Base-by-base conservation (phyloP, 2,329 filamentous ascomycete genomes). In the Acephala macrosclerotiorum region DNA sequence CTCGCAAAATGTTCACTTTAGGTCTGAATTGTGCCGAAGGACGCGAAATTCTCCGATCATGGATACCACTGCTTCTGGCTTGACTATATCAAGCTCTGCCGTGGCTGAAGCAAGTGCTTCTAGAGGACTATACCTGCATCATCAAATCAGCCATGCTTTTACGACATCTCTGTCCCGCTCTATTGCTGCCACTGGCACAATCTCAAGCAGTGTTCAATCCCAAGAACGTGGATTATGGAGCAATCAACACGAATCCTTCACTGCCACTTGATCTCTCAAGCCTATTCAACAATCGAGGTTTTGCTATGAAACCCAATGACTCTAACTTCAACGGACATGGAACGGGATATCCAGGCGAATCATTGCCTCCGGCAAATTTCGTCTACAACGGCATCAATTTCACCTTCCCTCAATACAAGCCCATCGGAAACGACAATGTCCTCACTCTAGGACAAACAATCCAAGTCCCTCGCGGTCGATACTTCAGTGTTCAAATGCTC, bases 401-500 rank as follows among this genome's bases (percentile, higher is more conserved):
- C 7, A 49, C 45, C 11, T 49, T 49, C 20, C 45, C 45, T 22
- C 18, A 49, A 49, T 49, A 49, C n/a, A 49, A 49, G 14, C 11
- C 45, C 20, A 3, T n/a, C 20, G 45, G 45, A 49, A 25, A 49
- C 20, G 45, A 49, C n/a, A 49, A 49, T 49, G 45, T 49, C 45
- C 45, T 49, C 20, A n/a, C 45, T 2, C 12, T 49, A n/a, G 45
- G 45, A 49, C 45, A 49, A n/a, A 49, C 45, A 49, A 22, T 49
- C 12, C n/a, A 49, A 14, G 20, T 49, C n/a, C 45, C 45, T 22
- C 45, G 20, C 3, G 45, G 45, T 2, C 45, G 45, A 49, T 49
- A 49, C 20, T 49, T 49, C 45, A 49, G 45, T 12, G 45, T 49
- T 3, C 45, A 49, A 49, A 49, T 49, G 45, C 45, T 49, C n/a